Percentiles rank a stretch among this genome's conserved stretches.
Evolutionary conservation across 352 stramenopile species (phyloP).

Genomic region (Elongisporangium prolatum): DNA sequence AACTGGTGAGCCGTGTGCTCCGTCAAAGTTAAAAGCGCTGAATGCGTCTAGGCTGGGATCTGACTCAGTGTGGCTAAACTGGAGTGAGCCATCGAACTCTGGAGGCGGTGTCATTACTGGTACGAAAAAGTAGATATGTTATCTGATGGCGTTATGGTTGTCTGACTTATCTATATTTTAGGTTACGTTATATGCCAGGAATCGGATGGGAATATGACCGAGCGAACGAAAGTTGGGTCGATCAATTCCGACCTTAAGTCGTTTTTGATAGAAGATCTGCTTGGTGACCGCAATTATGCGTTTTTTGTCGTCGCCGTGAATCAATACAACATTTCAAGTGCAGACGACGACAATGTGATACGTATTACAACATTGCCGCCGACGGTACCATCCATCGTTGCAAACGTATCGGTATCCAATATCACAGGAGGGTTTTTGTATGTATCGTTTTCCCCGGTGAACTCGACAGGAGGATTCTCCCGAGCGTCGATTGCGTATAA

Average conservation of each 20-base stretch:
- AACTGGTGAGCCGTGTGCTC: slow-evolving; percentile 13
- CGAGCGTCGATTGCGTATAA: slow-evolving; percentile 15
- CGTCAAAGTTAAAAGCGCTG: slow-evolving; percentile 10
- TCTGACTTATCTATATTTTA: slow-evolving; percentile 1
- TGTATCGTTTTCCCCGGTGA: slow-evolving; percentile 13
- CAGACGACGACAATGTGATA: slow-evolving; percentile 12
- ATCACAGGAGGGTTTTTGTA: slow-evolving; percentile 25
- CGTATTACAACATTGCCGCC: slow-evolving; percentile 8
- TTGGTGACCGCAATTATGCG: slow-evolving; percentile 22
- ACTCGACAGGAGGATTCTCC: slow-evolving; percentile 26
- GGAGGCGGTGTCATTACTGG: slow-evolving; percentile 33
- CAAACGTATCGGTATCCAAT: slow-evolving; percentile 5
- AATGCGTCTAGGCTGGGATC: slow-evolving; percentile 13
- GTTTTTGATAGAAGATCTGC: slow-evolving; percentile 12
- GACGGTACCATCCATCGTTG: slow-evolving; percentile 16
- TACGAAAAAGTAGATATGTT: no score
- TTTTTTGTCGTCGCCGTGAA: slow-evolving; percentile 38
- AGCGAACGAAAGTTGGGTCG: no score
- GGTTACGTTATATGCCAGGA: slow-evolving; percentile 23
- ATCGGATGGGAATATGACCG: no score
- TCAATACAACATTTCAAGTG: slow-evolving; percentile 27
- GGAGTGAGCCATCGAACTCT: slow-evolving; percentile 25
- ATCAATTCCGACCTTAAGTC: slow-evolving; percentile 6
- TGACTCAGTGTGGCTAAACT: slow-evolving; percentile 24
- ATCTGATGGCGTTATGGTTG: not conserved